Conservation (phyloP, 352 stramenopile genomes). For the Pythium guiyangense region DNA sequence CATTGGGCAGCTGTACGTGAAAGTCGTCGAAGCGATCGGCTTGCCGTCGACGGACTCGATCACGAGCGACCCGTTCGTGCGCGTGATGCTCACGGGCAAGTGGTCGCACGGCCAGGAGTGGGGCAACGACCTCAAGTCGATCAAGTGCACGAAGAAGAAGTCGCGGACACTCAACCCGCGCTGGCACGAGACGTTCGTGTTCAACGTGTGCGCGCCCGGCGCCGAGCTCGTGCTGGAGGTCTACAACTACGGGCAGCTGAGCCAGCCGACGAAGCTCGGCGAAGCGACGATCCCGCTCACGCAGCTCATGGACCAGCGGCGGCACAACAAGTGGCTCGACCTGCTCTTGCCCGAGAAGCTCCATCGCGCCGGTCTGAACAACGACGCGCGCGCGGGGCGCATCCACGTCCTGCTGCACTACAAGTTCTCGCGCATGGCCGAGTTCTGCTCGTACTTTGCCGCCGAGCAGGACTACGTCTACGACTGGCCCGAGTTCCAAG, state of each 20-base stretch:
- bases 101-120: conserved; percentile 85
- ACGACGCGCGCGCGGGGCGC: conserved; percentile 69
- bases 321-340: conserved; percentile 87
- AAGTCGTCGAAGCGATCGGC: conserved; percentile 81
- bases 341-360: conserved; percentile 75
- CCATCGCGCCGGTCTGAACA: conserved; percentile 75
- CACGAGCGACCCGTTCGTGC: conserved; percentile 83
- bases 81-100: conserved; percentile 78
- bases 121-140: conserved; percentile 74
- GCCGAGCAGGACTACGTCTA: conserved; percentile 68
- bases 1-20: conserved; percentile 84
- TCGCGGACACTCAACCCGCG: conserved; percentile 80
- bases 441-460: conserved; percentile 80
- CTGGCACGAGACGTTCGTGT: conserved; percentile 87
- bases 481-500: conserved; percentile 80
- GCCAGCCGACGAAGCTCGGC: conserved; percentile 79
- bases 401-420: conserved; percentile 85
- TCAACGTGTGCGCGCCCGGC: conserved; percentile 83
- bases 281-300: conserved; percentile 68
- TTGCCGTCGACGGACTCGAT: conserved; percentile 85
- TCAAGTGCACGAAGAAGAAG: conserved; percentile 86
- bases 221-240: conserved; percentile 79
- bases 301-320: conserved; percentile 83
- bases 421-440: conserved; percentile 83
- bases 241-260: conserved; percentile 83